Conservation (phyloP, 371 early-diverging fungal species). For the Mucor mucedo region DNA sequence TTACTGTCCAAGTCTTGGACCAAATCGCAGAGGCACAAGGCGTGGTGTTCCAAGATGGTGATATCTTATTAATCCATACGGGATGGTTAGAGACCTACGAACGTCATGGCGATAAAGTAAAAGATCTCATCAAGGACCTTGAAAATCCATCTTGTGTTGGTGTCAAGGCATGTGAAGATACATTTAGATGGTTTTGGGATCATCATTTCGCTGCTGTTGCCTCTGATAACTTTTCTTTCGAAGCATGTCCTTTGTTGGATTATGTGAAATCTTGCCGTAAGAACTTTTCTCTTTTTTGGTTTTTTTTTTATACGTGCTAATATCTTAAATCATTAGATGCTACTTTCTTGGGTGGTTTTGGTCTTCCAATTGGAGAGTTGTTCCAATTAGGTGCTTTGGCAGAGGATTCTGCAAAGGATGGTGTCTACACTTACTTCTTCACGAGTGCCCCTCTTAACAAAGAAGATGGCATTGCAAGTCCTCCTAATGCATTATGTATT, state of each 20-base stretch:
- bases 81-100: slow-evolving; percentile 44
- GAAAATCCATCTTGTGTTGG: slow-evolving; percentile 33
- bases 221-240: slow-evolving; percentile 40
- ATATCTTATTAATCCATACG: slow-evolving; percentile 47
- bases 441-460: slow-evolving; percentile 53
- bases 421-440: slow-evolving; percentile 43
- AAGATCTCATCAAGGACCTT: slow-evolving; percentile 14
- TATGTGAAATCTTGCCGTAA: slow-evolving; percentile 35
- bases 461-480: slow-evolving; percentile 44
- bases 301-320: neutral
- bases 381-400: slow-evolving; percentile 45
- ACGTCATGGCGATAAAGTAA: slow-evolving; percentile 11
- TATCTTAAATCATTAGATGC: slow-evolving; percentile 26
- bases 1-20: slow-evolving; percentile 43
- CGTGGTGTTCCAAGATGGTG: slow-evolving; percentile 41
- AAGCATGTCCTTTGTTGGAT: slow-evolving; percentile 42
- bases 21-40: slow-evolving; percentile 41
- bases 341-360: slow-evolving; percentile 43
- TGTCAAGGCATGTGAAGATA: slow-evolving; percentile 48
- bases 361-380: slow-evolving; percentile 53
- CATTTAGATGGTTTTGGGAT: slow-evolving; percentile 50
- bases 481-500: slow-evolving; percentile 50
- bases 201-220: slow-evolving; percentile 52
- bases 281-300: neutral
- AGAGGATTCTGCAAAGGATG: slow-evolving; percentile 44